These are phyloP conservation scores for Elsinoe ampelina DNA, from an alignment of 2,329 filamentous ascomycete species.

Conservation along the genomic window DNA sequence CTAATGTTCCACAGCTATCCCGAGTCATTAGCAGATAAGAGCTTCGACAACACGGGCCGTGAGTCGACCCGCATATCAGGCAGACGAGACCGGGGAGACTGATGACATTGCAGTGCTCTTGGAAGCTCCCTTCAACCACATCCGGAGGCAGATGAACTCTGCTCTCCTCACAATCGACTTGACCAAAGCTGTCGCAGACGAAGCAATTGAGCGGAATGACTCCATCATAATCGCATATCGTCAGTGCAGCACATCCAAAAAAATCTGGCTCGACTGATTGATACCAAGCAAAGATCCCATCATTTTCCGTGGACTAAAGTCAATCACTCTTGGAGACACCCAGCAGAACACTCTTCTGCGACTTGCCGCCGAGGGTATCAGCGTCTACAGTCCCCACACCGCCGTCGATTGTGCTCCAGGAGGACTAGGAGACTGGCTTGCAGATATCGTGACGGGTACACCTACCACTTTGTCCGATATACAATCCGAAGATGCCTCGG, in stretches of 20 bases:
- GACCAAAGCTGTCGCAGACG: constrained; percentile 77
- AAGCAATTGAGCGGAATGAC: constrained; percentile 68
- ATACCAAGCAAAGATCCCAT: constrained; percentile 63
- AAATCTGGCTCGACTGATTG: constrained; percentile 19
- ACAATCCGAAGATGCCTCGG: neutral
- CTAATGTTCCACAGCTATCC: constrained; percentile 57
- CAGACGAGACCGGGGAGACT: neutral
- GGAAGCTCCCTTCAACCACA: constrained; percentile 55
- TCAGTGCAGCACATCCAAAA: constrained; percentile 36
- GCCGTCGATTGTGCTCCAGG: constrained; percentile 78
- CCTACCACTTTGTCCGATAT: constrained; percentile 24
- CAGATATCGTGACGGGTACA: constrained; percentile 65
- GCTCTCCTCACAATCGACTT: constrained; percentile 83
- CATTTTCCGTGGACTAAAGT: constrained; percentile 89
- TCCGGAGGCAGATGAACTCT: constrained; percentile 51
- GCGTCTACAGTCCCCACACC: constrained; percentile 93
- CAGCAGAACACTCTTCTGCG: constrained; percentile 80
- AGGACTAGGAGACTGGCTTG: constrained; percentile 90
- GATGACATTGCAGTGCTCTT: constrained; percentile 46
- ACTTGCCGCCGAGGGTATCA: constrained; percentile 77
- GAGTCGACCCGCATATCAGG: constrained; percentile 19
- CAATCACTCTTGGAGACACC: constrained; percentile 70
- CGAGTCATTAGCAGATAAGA: constrained; percentile 74
- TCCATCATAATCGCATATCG: constrained; percentile 85
- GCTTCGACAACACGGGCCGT: constrained; percentile 93